Base-by-base conservation (phyloP, 441 rosid genomes). In the Oxalis stricta region DNA sequence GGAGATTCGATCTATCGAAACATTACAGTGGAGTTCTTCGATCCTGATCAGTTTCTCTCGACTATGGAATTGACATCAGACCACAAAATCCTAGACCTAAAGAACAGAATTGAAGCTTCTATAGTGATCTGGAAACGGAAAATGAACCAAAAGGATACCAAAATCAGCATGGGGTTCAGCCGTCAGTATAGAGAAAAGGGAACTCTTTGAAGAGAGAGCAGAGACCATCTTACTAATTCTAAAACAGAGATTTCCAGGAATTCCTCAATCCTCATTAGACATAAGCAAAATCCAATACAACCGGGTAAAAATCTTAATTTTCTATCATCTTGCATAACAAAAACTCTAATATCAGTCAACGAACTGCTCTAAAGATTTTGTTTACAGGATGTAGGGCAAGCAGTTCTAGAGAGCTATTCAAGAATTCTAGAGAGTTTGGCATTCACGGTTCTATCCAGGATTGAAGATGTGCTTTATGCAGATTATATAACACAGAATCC, bases 351-450 rank as follows among this genome's bases (percentile, higher is more conserved):
- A 6, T 9, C 4, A 10, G 30, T 45, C 20, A 22, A 13, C 13
- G 2, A 41, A 24, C 63, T 33, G 14, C 2, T 49, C 14, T 2
- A 35, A 10, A 10, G 11, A 13, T 15, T 17, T 48, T 18, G n/a
- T 31, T 40, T 8, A 55, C 75, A 85, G 94, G 97, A 87, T 47
- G 76, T 92, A 38, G 99, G 99, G 6, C 95, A 87, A 33, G 94
- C 97, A 2, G 55, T 79, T 39, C 66, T 84, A 19, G 99, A 92
- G 59, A 79, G 99, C 60, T 92, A 87, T 58, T 92, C 99, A 2
- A 76, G 99, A 61, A 72, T 87, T 35, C 73, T 92, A 7, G 97
- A 92, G 63, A 92, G 92, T 61, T 73, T 92, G 60, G 97, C 99
- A 26, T 80, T 64, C 52, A 79, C 88, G 0, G 84, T 87, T 6